Evolutionary conservation across 441 rosid genomes (phyloP).

Genomic region (Corymbia calophylla): DNA sequence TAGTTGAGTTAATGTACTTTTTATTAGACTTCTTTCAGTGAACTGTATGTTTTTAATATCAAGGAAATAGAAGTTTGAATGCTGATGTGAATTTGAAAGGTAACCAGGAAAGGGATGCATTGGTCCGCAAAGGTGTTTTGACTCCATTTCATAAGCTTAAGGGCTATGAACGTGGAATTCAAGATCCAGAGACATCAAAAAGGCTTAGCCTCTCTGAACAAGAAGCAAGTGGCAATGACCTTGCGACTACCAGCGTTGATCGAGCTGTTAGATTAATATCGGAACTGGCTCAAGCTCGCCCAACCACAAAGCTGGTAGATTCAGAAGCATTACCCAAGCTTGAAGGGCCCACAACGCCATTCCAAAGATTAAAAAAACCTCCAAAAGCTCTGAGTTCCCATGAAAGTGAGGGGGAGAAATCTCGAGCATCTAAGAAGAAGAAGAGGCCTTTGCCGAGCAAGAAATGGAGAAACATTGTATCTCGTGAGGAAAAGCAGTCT

Average conservation of each 20-base stretch:
- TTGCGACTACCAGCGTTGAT: slow-evolving; percentile 45
- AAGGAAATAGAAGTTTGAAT: neutral
- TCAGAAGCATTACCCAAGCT: slow-evolving; percentile 68
- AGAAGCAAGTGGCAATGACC: slow-evolving; percentile 33
- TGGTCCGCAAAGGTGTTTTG: slow-evolving; percentile 90
- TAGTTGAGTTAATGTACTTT: slow-evolving; percentile 1
- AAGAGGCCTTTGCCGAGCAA: slow-evolving; percentile 86
- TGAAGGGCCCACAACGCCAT: slow-evolving; percentile 72
- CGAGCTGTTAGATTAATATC: slow-evolving; percentile 55
- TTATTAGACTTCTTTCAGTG: neutral
- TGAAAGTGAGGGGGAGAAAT: slow-evolving; percentile 39
- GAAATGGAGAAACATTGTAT: slow-evolving; percentile 71
- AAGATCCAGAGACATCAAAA: slow-evolving; percentile 49
- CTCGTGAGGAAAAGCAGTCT: slow-evolving; percentile 47
- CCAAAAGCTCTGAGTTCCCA: slow-evolving; percentile 31
- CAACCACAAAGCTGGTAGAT: slow-evolving; percentile 76
- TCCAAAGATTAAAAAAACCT: slow-evolving; percentile 65
- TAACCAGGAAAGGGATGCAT: slow-evolving; percentile 91
- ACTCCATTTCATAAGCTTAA: slow-evolving; percentile 94
- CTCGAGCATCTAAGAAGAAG: slow-evolving; percentile 30
- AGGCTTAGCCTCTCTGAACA: slow-evolving; percentile 18
- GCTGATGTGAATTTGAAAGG: neutral
- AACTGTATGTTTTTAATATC: neutral
- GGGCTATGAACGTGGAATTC: slow-evolving; percentile 87
- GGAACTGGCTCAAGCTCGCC: slow-evolving; percentile 77